Conservation (phyloP, 306 rosid genomes). For the Trichosanthes truncata region DNA sequence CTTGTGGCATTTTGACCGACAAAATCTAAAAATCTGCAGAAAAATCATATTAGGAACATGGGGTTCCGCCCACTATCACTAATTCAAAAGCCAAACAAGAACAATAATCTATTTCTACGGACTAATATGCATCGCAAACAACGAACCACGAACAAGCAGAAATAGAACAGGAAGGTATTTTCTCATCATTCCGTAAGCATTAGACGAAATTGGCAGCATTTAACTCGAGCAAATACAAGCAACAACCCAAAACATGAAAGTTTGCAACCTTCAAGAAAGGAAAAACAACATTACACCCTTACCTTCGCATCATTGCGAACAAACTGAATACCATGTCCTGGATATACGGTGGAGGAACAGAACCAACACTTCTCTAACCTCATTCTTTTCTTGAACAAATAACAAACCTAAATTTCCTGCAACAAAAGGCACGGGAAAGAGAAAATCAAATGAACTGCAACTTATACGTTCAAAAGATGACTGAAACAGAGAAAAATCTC, state of each 20-base stretch:
- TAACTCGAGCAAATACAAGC: neutral
- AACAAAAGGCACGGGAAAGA: neutral
- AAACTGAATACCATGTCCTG: slow-evolving; percentile 90
- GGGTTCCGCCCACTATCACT: neutral
- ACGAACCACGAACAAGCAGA: neutral
- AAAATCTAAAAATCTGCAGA: slow-evolving; percentile 69
- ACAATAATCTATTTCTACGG: neutral
- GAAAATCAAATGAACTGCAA: neutral
- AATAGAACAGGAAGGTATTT: neutral
- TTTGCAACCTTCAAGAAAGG: neutral
- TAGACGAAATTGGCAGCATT: neutral
- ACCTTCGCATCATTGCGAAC: slow-evolving; percentile 93
- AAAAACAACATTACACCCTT: neutral
- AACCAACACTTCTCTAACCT: slow-evolving; percentile 96
- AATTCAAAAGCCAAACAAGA: neutral
- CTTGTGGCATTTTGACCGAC: slow-evolving; percentile 92
- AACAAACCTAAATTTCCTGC: neutral
- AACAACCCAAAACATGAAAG: neutral
- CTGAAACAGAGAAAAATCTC: neutral
- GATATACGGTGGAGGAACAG: slow-evolving; percentile 79
- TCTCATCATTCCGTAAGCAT: neutral
- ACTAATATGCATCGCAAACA: neutral
- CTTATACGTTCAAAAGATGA: neutral
- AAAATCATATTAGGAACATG: neutral
- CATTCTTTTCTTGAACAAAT: slow-evolving; percentile 20